These are phyloP conservation scores for Nicotiana obtusifolia DNA, from an alignment of 257 asterid genomes.

Conservation along the genomic window DNA sequence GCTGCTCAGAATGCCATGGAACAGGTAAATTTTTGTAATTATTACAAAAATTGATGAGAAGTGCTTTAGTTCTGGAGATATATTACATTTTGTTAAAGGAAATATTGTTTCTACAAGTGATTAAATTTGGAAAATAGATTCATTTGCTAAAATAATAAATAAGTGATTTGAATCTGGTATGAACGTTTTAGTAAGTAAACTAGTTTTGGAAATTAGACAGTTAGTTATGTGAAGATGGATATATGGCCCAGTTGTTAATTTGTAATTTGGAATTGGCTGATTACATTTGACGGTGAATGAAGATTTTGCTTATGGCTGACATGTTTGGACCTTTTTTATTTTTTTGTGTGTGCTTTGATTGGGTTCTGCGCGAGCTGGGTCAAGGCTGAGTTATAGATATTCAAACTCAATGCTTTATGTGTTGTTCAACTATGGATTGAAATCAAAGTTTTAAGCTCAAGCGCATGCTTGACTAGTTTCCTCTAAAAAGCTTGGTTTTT, in stretches of 20 bases:
- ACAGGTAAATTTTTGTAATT: slow-evolving; percentile 35
- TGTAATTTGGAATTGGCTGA: neutral
- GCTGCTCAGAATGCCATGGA: slow-evolving; percentile 99
- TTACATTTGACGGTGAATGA: neutral
- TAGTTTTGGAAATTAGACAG: neutral
- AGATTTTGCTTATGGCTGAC: neutral
- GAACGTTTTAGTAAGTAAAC: neutral
- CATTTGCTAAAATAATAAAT: neutral
- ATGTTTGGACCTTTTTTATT: neutral
- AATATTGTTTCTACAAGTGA: neutral
- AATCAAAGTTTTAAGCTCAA: neutral
- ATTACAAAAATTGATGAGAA: neutral
- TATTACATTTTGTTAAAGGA: neutral
- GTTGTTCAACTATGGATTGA: neutral
- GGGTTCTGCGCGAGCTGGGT: neutral
- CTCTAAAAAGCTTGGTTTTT: neutral
- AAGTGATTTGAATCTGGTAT: neutral
- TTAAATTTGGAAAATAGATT: neutral
- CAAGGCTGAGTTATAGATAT: neutral
- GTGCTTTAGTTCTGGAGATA: neutral
- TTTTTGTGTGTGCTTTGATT: neutral
- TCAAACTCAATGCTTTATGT: neutral
- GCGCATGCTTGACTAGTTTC: neutral
- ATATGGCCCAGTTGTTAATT: neutral
- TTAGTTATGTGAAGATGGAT: neutral